These are phyloP conservation scores for Gynandropsis gynandra DNA, from an alignment of 345 rosid genomes.

Conservation along the genomic window DNA sequence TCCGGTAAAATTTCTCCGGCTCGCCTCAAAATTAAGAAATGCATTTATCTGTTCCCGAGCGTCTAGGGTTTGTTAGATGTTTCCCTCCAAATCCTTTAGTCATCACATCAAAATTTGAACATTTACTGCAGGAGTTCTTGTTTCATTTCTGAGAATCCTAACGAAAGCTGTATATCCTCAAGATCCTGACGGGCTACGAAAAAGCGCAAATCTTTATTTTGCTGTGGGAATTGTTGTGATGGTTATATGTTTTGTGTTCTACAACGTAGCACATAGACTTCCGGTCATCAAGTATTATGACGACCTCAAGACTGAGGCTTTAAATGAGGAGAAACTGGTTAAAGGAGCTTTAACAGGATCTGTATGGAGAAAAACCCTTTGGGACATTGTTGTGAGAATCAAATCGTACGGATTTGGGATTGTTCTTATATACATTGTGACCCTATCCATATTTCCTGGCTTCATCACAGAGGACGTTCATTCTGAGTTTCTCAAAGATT, in stretches of 20 bases:
- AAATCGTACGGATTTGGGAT: conserved; percentile 79
- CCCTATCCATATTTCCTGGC: conserved; percentile 86
- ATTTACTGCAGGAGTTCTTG: conserved; percentile 64
- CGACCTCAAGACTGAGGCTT: conserved; percentile 50
- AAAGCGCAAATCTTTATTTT: conserved; percentile 78
- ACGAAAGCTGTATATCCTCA: conserved; percentile 78
- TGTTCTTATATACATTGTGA: conserved; percentile 56
- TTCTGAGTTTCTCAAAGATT: conserved; percentile 66
- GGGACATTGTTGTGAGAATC: conserved; percentile 48
- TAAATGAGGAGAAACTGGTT: conserved; percentile 41
- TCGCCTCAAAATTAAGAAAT: not conserved
- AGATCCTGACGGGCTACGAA: conserved; percentile 61
- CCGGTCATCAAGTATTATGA: conserved; percentile 72
- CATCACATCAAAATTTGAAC: too few relatives aligned
- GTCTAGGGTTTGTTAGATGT: not conserved
- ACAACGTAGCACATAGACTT: conserved; percentile 66
- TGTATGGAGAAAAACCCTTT: conserved; percentile 56
- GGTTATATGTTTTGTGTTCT: conserved; percentile 56
- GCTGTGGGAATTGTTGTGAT: conserved; percentile 63
- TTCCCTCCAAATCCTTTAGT: not conserved
- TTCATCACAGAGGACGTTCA: conserved; percentile 86
- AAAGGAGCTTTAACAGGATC: conserved; percentile 46
- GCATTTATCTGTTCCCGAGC: not conserved
- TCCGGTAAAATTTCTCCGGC: conserved; percentile 47
- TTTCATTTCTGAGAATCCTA: conserved; percentile 64